Evolutionary conservation across 441 rosid genomes (phyloP).

Genomic region (Hura crepitans): DNA sequence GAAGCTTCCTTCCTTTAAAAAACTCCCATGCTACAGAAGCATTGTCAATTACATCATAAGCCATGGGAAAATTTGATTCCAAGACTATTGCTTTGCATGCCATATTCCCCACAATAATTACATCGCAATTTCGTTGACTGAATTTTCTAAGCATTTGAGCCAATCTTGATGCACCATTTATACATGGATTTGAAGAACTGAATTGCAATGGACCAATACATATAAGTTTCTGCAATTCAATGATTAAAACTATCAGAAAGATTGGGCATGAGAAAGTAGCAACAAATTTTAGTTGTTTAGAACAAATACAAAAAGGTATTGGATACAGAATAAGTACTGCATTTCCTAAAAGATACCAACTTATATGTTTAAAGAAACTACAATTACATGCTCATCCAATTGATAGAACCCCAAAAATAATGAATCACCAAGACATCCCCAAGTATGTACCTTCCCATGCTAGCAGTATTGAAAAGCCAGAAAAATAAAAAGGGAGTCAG

Average conservation of each 20-base stretch:
- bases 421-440: neutral
- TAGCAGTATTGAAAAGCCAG: neutral
- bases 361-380: neutral
- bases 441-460: neutral
- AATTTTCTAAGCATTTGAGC: constrained; percentile 36
- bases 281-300: constrained; percentile 6
- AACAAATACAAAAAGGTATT: neutral
- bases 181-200: constrained; percentile 29
- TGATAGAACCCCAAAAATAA: neutral
- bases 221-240: constrained; percentile 44
- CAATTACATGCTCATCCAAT: neutral
- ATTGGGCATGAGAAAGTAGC: constrained; percentile 17
- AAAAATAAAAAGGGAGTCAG: neutral
- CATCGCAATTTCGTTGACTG: constrained; percentile 35
- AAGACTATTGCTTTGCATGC: constrained; percentile 39
- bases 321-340: neutral
- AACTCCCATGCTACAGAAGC: constrained; percentile 63
- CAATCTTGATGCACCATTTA: constrained; percentile 41
- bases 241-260: constrained; percentile 17
- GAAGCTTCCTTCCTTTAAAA: constrained; percentile 63
- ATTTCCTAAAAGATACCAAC: neutral
- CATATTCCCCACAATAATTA: constrained; percentile 48
- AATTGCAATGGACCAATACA: constrained; percentile 67
- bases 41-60: constrained; percentile 37
- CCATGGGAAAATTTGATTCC: constrained; percentile 28